These are phyloP conservation scores for Boletellus sp. DNA, from an alignment of 768 basidiomycete genomes.

Conservation along the genomic window DNA sequence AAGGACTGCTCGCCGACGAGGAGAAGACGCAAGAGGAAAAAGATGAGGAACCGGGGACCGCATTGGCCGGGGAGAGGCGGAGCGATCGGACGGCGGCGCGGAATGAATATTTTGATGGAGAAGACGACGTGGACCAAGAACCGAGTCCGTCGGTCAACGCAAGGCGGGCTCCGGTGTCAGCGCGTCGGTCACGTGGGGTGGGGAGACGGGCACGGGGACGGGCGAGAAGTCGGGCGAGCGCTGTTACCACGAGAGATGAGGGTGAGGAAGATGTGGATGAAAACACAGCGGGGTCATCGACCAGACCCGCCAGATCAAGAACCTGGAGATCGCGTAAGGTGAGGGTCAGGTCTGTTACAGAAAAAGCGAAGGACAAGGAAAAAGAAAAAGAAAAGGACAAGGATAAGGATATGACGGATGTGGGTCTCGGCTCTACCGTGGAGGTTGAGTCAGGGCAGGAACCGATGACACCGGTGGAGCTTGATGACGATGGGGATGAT, in stretches of 20 bases:
- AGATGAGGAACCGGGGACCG: conserved; percentile 62
- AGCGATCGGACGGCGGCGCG: conserved; percentile 48
- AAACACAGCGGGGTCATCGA: conserved; percentile 15
- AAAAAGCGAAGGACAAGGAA: conserved; percentile 26
- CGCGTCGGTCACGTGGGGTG: conserved; percentile 20
- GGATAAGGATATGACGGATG: conserved; percentile 30
- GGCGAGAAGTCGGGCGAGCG: conserved; percentile 32
- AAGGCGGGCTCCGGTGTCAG: conserved; percentile 10
- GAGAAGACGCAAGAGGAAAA: conserved; percentile 64
- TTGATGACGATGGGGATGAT: conserved; percentile 38
- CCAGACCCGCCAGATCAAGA: conserved; percentile 33
- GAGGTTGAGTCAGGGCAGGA: conserved; percentile 33
- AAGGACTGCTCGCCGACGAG: conserved; percentile 71
- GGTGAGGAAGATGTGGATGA: conserved; percentile 41
- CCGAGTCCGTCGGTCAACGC: conserved; percentile 30
- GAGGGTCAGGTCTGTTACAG: conserved; percentile 16
- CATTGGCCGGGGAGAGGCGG: conserved; percentile 50
- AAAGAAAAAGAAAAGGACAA: conserved; percentile 19
- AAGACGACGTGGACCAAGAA: conserved; percentile 60
- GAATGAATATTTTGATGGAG: conserved; percentile 74
- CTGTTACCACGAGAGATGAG: conserved; percentile 25
- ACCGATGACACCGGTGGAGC: conserved; percentile 36
- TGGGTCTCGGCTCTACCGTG: conserved; percentile 27
- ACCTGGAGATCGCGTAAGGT: conserved; percentile 26
- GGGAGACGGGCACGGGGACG: conserved; percentile 32